Evolutionary conservation across 2,329 filamentous ascomycete species (phyloP).

Genomic region (Neonectria ditissima): DNA sequence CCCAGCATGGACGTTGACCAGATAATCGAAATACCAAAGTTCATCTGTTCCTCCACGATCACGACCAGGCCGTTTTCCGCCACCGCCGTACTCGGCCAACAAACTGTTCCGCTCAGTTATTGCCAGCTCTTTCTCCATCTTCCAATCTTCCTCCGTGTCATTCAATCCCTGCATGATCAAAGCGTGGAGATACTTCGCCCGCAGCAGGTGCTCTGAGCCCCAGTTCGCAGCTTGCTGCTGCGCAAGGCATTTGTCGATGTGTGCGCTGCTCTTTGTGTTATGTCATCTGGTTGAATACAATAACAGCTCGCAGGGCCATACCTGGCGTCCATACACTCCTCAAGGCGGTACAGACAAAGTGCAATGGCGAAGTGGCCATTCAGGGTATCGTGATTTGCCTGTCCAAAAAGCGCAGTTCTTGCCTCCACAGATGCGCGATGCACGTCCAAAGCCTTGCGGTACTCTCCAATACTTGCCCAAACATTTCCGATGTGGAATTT

Average conservation of each 20-base stretch:
- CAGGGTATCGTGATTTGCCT: constrained; percentile 6
- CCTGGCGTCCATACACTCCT: not conserved
- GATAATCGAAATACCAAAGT: constrained; percentile 5
- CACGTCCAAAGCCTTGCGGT: not conserved
- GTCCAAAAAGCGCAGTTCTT: constrained; percentile 1
- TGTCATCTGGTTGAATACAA: not conserved
- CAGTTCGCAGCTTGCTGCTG: not conserved
- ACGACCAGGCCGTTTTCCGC: not conserved
- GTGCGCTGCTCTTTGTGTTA: not conserved
- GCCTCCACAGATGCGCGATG: not conserved
- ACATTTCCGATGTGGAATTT: not conserved
- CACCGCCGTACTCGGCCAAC: not conserved
- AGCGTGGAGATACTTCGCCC: constrained; percentile 1
- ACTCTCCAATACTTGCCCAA: not conserved
- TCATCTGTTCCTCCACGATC: not conserved
- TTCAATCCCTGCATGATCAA: not conserved
- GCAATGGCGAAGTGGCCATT: constrained; percentile 1
- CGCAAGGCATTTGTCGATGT: not conserved
- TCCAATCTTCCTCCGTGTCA: not conserved
- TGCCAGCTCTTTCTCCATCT: not conserved
- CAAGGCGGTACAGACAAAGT: not conserved
- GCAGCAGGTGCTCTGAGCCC: not conserved
- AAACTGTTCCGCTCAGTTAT: not conserved
- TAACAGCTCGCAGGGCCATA: not conserved
- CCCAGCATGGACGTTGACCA: constrained; percentile 8